Evolutionary conservation across 257 asterid species (phyloP).

Genomic region (Ballota nigra): DNA sequence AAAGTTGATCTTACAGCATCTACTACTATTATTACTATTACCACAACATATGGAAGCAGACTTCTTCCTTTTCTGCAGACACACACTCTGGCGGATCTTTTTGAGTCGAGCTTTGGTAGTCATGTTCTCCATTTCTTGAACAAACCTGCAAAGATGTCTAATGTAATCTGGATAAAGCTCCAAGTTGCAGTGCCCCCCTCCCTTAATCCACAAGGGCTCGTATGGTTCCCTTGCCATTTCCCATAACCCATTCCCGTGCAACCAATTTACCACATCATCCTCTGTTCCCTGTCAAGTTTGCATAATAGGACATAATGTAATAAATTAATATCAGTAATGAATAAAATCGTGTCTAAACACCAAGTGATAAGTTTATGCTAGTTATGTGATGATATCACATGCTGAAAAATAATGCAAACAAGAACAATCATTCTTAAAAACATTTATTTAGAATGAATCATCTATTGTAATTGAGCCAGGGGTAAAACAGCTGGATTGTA

Average conservation of each 20-base stretch:
- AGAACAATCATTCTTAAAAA: background rate
- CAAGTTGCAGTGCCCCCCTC: constrained; percentile 99
- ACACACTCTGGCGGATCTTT: constrained; percentile 56
- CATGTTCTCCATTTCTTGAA: constrained; percentile 88
- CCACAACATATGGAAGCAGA: constrained; percentile 22
- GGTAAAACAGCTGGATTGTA: too few relatives aligned
- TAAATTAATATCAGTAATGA: background rate
- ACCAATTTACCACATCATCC: constrained; percentile 90
- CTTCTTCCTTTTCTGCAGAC: constrained; percentile 36
- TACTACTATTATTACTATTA: constrained; percentile 8
- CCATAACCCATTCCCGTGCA: constrained; percentile 87
- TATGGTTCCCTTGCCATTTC: constrained; percentile 85
- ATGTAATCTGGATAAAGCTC: constrained; percentile 97
- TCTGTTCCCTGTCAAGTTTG: constrained; percentile 75
- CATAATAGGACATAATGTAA: background rate
- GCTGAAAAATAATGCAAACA: background rate
- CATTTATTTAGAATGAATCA: too few relatives aligned
- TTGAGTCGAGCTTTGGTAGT: constrained; percentile 62
- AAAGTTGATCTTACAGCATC: constrained; percentile 56
- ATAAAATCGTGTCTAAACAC: background rate
- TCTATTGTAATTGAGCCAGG: too few relatives aligned
- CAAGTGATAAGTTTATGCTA: background rate
- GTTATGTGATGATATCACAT: background rate
- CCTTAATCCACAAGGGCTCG: constrained; percentile 97
- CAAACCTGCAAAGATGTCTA: constrained; percentile 74